Evolutionary conservation across 208 protist species (phyloP).

Genomic region (Leishmania tarentolae): DNA sequence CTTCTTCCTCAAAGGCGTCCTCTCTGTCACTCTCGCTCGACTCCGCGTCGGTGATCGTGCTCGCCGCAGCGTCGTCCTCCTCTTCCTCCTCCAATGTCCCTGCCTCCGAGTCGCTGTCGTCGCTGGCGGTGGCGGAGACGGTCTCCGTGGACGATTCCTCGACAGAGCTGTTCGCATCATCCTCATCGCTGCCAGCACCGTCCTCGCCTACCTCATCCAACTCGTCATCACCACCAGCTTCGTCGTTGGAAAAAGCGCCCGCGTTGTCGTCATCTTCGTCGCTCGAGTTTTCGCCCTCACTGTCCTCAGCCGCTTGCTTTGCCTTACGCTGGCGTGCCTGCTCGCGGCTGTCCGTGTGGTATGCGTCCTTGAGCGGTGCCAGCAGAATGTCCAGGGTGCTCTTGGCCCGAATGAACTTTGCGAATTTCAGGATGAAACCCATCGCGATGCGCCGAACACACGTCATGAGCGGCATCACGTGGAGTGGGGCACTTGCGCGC

Average conservation of each 20-base stretch:
- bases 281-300: constrained; percentile 33
- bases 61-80: constrained; percentile 18
- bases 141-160: constrained; percentile 14
- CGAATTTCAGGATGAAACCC: constrained; percentile 75
- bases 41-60: constrained; percentile 16
- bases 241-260: constrained; percentile 5
- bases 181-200: constrained; percentile 23
- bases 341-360: constrained; percentile 81
- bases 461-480: constrained; percentile 86
- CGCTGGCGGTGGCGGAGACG: constrained; percentile 21
- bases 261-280: constrained; percentile 17
- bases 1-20: constrained; percentile 62
- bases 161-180: constrained; percentile 17
- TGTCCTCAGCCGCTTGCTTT: constrained; percentile 43
- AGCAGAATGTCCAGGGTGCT: constrained; percentile 70
- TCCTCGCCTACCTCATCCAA: constrained; percentile 12
- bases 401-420: constrained; percentile 62
- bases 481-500: constrained; percentile 69
- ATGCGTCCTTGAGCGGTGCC: constrained; percentile 82
- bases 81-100: constrained; percentile 30
- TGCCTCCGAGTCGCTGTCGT: constrained; percentile 30
- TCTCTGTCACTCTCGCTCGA: constrained; percentile 19
- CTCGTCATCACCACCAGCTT: constrained; percentile 10
- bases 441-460: constrained; percentile 77
- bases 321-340: constrained; percentile 60